Evolutionary conservation across 164 flowering plant genomes (phyloP).

Genomic region (Chloranthus sessilifolius): DNA sequence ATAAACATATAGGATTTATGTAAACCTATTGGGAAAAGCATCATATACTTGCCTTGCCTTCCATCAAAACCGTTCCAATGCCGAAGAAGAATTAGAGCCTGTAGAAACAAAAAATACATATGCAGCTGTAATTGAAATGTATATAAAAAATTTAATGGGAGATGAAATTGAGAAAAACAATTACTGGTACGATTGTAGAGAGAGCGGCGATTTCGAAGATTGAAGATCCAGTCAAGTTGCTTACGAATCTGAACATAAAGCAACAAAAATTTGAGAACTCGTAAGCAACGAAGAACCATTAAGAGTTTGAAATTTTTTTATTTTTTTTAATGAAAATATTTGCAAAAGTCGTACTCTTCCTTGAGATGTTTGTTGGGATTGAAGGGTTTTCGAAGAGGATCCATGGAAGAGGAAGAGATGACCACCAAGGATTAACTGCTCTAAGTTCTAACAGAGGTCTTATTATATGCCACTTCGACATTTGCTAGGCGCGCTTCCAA

Average conservation of each 20-base stretch:
- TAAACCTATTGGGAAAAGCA: no score
- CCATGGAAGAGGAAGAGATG: constrained; percentile 28
- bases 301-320: not conserved
- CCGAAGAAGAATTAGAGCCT: constrained; percentile 54
- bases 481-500: no score
- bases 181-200: constrained; percentile 47
- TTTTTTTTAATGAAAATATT: not conserved
- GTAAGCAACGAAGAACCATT: not conserved
- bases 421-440: not conserved
- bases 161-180: constrained; percentile 1
- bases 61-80: constrained; percentile 28
- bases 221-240: constrained; percentile 86
- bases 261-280: not conserved
- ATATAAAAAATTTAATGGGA: not conserved
- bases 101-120: constrained; percentile 3
- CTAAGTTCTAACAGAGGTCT: no score
- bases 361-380: constrained; percentile 67
- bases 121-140: no score
- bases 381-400: constrained; percentile 30
- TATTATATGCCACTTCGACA: no score
- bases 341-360: constrained; percentile 48
- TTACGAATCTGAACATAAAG: constrained; percentile 64
- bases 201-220: constrained; percentile 61
- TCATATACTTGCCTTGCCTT: no score
- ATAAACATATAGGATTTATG: no score